phyloP scores from a whole-genome alignment of 1,284 basidiomycete species.

The Leccinum subfulvum region DNA sequence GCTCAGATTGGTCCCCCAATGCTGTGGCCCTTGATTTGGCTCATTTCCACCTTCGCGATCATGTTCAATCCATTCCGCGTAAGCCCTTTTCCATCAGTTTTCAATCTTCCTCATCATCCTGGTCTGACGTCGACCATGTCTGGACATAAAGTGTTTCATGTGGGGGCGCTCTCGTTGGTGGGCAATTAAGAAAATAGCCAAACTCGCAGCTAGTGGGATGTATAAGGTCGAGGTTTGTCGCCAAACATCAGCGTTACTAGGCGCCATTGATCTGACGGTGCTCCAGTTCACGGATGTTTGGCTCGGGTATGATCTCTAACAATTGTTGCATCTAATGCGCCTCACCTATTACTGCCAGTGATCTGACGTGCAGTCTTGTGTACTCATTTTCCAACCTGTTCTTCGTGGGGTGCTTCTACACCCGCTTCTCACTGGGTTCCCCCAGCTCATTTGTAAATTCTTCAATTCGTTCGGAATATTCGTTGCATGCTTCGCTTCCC shows the following conservation, averaged over 20 bases:
- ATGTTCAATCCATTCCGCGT: conserved; percentile 80
- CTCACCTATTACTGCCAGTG: conserved; percentile 45
- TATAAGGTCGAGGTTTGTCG: conserved; percentile 69
- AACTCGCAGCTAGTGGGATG: conserved; percentile 69
- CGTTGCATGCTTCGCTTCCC: neutral
- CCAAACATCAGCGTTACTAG: neutral
- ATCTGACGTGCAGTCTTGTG: conserved; percentile 78
- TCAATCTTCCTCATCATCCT: neutral
- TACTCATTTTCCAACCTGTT: conserved; percentile 76
- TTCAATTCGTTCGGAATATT: neutral
- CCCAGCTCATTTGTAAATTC: neutral
- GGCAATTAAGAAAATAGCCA: conserved; percentile 66
- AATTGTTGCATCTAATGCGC: conserved; percentile 20
- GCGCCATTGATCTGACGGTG: conserved; percentile 1
- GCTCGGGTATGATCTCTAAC: conserved; percentile 57
- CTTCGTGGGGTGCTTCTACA: conserved; percentile 74
- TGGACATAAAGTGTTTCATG: conserved; percentile 22
- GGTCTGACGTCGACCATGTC: neutral
- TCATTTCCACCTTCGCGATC: conserved; percentile 59
- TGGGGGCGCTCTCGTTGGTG: conserved; percentile 62
- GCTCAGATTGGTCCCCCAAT: conserved; percentile 51
- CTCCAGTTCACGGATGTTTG: conserved; percentile 76
- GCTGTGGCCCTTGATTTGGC: conserved; percentile 86
- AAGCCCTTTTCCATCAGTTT: conserved; percentile 31
- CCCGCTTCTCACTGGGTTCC: conserved; percentile 16